Base-by-base conservation (phyloP, 2,329 filamentous ascomycete genomes). In the Botrytis deweyae region DNA sequence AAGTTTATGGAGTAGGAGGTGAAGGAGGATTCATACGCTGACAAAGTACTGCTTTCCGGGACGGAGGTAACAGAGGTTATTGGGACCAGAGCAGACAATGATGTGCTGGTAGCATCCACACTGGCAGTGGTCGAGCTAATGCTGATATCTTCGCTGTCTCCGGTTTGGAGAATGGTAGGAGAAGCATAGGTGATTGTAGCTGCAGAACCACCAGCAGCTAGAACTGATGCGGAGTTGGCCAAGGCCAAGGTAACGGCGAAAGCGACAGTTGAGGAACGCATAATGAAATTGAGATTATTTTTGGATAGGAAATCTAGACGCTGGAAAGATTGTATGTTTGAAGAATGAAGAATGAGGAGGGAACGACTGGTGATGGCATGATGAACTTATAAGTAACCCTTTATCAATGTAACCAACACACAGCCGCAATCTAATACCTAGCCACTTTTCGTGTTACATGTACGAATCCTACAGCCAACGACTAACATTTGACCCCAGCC, bases 261-360 rank as follows among this genome's bases (percentile, higher is more conserved):
- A 49, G 55, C 64, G 63, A 72, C 40, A 46, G 71, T 72, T 33
- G 71, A 72, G 22, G 71, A 72, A 72, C 71, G 71, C 71, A 72
- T 72, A 5, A 46, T 72, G 70, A 72, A 59, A 59, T 33, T 58
- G 66, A 58, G n/a, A 55, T 61, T n/a, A 20, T 38, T 55, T 55
- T 55, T 68, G n/a, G 33, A 33, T 66, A 25, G 29, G 55, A 61
- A 29, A 49, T n/a, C 14, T 58, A 49, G 33, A 61, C 33, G 62
- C 36, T 59, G 38, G 29, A 67, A n/a, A 42, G 38, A 44, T 38
- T 20, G 44, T 72, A 38, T 72, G 61, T 67, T 67, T 66, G 70
- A 59, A 44, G 40, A 58, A 25, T 14, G 25, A 46, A 55, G 46
- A 46, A 59, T 25, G 44, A 59, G 22, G 12, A 20, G 46, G 25